A percentile compares a stretch with the other conserved stretches of the same genome.
These are phyloP conservation scores for Dissoconium aciculare DNA, from an alignment of 2,329 filamentous ascomycete species.

Conservation along the genomic window DNA sequence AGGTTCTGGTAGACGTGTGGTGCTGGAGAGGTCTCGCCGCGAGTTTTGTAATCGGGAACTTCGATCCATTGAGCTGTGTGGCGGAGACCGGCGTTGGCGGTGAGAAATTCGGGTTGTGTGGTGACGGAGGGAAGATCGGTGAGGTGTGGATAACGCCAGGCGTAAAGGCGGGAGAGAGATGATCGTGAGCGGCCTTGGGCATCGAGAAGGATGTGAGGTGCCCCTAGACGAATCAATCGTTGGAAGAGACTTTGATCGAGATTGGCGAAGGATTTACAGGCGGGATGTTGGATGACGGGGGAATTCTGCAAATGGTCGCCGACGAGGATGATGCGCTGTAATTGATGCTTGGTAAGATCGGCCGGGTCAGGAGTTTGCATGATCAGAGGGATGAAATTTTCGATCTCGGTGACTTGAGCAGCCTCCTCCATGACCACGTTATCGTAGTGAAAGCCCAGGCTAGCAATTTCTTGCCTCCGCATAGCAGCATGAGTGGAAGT, in stretches of 20 bases:
- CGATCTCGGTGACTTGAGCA: conserved; percentile 92
- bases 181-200: conserved; percentile 84
- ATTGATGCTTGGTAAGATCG: conserved; percentile 40
- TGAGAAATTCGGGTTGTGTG: conserved; percentile 52
- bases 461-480: conserved; percentile 74
- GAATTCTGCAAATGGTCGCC: conserved; percentile 96
- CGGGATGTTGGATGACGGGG: conserved; percentile 84
- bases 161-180: conserved; percentile 76
- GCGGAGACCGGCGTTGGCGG: conserved; percentile 79
- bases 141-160: conserved; percentile 77
- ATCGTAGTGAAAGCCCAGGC: conserved; percentile 91
- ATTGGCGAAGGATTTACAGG: conserved; percentile 89
- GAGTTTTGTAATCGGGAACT: conserved; percentile 81
- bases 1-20: conserved; percentile 95
- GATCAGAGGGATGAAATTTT: conserved; percentile 90
- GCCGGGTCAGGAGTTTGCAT: conserved; percentile 49
- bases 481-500: conserved; percentile 97
- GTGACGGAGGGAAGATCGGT: conserved; percentile 65
- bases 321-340: conserved; percentile 81
- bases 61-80: conserved; percentile 96
- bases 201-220: conserved; percentile 80
- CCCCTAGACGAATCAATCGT: conserved; percentile 74
- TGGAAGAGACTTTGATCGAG: conserved; percentile 93
- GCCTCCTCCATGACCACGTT: conserved; percentile 98
- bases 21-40: conserved; percentile 74